phyloP scores from a whole-genome alignment of 768 basidiomycete species.

The Megacollybia marginata region DNA sequence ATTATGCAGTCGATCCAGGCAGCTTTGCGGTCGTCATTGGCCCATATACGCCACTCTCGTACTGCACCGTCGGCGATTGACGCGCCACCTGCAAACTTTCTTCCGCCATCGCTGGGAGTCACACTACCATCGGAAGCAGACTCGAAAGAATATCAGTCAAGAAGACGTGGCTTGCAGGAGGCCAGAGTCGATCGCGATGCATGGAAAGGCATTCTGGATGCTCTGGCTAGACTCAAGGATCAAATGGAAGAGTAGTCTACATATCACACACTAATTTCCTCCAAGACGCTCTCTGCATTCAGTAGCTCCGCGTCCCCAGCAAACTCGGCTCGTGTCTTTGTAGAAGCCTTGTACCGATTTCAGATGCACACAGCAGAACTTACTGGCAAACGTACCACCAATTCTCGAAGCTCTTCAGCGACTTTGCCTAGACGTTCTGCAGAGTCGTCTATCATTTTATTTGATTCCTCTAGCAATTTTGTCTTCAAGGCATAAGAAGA shows the following conservation, averaged over 20 bases:
- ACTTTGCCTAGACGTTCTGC: slow-evolving; percentile 53
- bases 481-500: slow-evolving; percentile 31
- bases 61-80: slow-evolving; percentile 87
- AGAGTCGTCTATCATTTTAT: slow-evolving; percentile 74
- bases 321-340: slow-evolving; percentile 35
- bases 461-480: slow-evolving; percentile 66
- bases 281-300: slow-evolving; percentile 53
- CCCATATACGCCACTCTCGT: slow-evolving; percentile 74
- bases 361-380: not conserved
- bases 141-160: slow-evolving; percentile 18
- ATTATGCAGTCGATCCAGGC: slow-evolving; percentile 62
- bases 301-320: slow-evolving; percentile 35
- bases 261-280: slow-evolving; percentile 39
- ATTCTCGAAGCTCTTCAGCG: slow-evolving; percentile 51
- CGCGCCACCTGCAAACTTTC: slow-evolving; percentile 63
- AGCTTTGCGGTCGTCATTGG: slow-evolving; percentile 69
- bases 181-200: slow-evolving; percentile 70
- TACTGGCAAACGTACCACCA: slow-evolving; percentile 49
- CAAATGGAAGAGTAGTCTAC: slow-evolving; percentile 18
- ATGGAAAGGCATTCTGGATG: slow-evolving; percentile 68
- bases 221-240: slow-evolving; percentile 56
- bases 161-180: slow-evolving; percentile 66
- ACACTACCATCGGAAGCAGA: slow-evolving; percentile 45
- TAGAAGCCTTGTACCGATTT: slow-evolving; percentile 25
- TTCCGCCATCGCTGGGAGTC: slow-evolving; percentile 75